A percentile compares a stretch with the other conserved stretches of the same genome.
Conservation (phyloP, 352 stramenopile species). For the Phytophthora quininea region DNA sequence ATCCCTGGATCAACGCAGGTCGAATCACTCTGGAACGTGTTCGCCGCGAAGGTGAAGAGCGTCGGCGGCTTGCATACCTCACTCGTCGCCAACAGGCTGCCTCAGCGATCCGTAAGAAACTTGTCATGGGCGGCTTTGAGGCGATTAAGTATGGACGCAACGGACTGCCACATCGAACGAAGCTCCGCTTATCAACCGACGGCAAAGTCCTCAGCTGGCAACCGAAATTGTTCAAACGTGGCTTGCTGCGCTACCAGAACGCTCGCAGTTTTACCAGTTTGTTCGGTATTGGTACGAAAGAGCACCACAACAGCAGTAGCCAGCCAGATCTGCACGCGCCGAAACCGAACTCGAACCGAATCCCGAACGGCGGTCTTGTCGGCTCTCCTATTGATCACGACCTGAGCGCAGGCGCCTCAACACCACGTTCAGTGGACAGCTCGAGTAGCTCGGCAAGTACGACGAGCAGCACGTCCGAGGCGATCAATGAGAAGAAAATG, state of each 20-base stretch:
- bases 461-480: conserved; percentile 47
- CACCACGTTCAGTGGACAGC: conserved; percentile 36
- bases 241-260: conserved; percentile 75
- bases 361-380: conserved; percentile 30
- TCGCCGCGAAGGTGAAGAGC: conserved; percentile 51
- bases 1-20: conserved; percentile 73
- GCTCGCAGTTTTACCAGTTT: conserved; percentile 69
- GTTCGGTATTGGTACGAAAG: conserved; percentile 54
- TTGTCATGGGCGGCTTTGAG: conserved; percentile 71
- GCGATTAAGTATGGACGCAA: conserved; percentile 86
- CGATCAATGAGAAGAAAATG: conserved; percentile 65
- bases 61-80: conserved; percentile 50
- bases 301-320: conserved; percentile 35
- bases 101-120: conserved; percentile 69
- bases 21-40: conserved; percentile 50
- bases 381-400: conserved; percentile 9
- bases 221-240: conserved; percentile 76
- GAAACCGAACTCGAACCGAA: conserved; percentile 38
- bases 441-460: conserved; percentile 27
- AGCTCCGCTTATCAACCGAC: conserved; percentile 72
- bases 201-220: conserved; percentile 78
- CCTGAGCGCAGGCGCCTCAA: conserved; percentile 2
- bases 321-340: conserved; percentile 45
- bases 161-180: conserved; percentile 75
- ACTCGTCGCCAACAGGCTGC: conserved; percentile 69